Evolutionary conservation across 2,329 filamentous ascomycete genomes (phyloP), one percentile per base, ranked within the genome.

Genomic region (Paecilomyces variotii): DNA sequence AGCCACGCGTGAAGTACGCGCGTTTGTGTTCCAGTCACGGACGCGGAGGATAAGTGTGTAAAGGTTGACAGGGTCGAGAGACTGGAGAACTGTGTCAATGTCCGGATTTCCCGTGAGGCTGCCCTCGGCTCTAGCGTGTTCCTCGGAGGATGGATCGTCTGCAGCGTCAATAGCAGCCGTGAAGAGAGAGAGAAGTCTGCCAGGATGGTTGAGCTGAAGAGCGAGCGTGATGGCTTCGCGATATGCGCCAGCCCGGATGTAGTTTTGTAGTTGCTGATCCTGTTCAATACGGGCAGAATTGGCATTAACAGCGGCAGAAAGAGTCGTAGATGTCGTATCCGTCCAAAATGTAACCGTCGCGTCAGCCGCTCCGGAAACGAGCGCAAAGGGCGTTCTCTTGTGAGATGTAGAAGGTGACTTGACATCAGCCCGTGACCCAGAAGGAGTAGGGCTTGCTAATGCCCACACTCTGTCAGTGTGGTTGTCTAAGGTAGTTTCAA

Each of bases 11-110:
- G 91, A 87, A 2, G 91, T 96, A 61, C 90, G 84, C 0, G 91
- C 91, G 67, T 97, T 97, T 3, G 94, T 96, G 72, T 99, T 99
- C 94, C 94, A 99, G 76, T 99, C 94, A 53, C 95, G 84, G 52
- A 97, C 76, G 59, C 94, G 82, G 39, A 93, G 79, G 0, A 99
- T 82, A 12, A 99, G 82, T 5, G 85, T 80, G 74, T 90, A 95
- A 12, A 99, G 83, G 71, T 97, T 93, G 65, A 93, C 88, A 65
- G 94, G 87, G 3, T 87, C 88, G 4, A 99, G 80, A 11, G 79
- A 84, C n/a, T 81, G 84, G 0, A 99, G 79, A 0, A 96, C 92
- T 56, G 91, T 83, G 66, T 97, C 94, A 7, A 97, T 93, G 50
- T 77, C 75, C 10, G 71, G 67, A 57, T 80, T 70, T 19, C 80